Conservation (phyloP, 805 yeast genomes). For the Naumovozyma castellii region DNA sequence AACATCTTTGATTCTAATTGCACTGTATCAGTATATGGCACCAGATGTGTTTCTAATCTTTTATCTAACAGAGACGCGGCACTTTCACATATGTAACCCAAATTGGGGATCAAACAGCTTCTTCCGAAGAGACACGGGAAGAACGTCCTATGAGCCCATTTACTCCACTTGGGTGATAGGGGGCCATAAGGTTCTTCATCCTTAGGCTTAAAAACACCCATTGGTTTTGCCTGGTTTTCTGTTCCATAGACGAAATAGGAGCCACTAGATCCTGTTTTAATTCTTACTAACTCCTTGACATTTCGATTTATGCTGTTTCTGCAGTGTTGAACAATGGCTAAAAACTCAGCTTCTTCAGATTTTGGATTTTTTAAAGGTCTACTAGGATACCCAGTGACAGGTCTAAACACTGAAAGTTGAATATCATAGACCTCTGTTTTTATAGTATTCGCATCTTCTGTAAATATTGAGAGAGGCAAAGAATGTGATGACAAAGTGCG, state of each 20-base stretch:
- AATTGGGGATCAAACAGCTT: slow-evolving; percentile 60
- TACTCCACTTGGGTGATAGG: slow-evolving; percentile 67
- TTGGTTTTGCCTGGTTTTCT: slow-evolving; percentile 20
- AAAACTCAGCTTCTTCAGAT: slow-evolving; percentile 3
- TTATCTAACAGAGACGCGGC: slow-evolving; percentile 62
- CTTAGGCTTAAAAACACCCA: slow-evolving; percentile 66
- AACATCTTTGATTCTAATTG: slow-evolving; percentile 40
- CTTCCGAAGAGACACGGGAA: slow-evolving; percentile 74
- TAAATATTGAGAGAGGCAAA: background rate
- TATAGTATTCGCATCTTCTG: background rate
- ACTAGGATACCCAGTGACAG: slow-evolving; percentile 28
- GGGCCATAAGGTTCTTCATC: slow-evolving; percentile 80
- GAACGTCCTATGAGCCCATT: slow-evolving; percentile 66
- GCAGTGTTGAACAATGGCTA: slow-evolving; percentile 34
- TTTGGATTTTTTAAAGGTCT: slow-evolving; percentile 6
- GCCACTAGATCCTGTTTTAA: slow-evolving; percentile 61
- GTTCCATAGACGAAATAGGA: slow-evolving; percentile 48
- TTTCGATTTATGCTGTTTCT: slow-evolving; percentile 37
- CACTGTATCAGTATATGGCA: slow-evolving; percentile 57
- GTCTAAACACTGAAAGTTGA: slow-evolving; percentile 46
- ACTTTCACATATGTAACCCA: slow-evolving; percentile 63
- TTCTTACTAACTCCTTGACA: slow-evolving; percentile 41
- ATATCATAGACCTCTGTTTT: slow-evolving; percentile 32
- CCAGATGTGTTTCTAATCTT: slow-evolving; percentile 48
- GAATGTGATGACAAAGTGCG: background rate